Evolutionary conservation across 2,329 filamentous ascomycete genomes (phyloP).

Genomic region (Rutstroemia sp.): DNA sequence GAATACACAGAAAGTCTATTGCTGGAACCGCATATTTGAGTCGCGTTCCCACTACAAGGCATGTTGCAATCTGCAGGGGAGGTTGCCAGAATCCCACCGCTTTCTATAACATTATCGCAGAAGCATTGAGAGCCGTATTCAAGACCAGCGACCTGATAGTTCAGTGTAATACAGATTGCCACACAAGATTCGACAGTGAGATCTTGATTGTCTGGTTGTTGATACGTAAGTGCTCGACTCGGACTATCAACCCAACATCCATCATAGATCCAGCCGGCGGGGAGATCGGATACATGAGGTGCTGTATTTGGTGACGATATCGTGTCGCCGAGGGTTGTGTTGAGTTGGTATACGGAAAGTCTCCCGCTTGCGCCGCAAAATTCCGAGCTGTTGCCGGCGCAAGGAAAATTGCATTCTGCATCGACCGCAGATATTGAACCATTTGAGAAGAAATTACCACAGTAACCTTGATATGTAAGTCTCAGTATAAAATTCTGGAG

Average conservation of each 20-base stretch:
- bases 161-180: constrained; percentile 20
- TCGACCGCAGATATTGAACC: constrained; percentile 16
- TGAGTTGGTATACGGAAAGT: constrained; percentile 20
- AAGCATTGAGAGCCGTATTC: constrained; percentile 19
- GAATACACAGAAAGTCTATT: constrained; percentile 24
- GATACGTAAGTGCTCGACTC: constrained; percentile 15
- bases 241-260: constrained; percentile 21
- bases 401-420: constrained; percentile 22
- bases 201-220: constrained; percentile 13
- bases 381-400: constrained; percentile 27
- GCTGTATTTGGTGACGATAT: neutral
- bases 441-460: constrained; percentile 19
- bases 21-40: constrained; percentile 30
- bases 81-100: constrained; percentile 18
- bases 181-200: constrained; percentile 29
- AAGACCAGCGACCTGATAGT: constrained; percentile 19
- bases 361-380: constrained; percentile 30
- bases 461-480: constrained; percentile 17
- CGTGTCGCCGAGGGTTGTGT: constrained; percentile 1
- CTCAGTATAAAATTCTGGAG: neutral
- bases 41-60: constrained; percentile 24
- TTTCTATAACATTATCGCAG: constrained; percentile 24
- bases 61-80: constrained; percentile 27
- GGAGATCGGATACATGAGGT: constrained; percentile 10
- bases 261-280: constrained; percentile 18